Conservation (phyloP, 495 filamentous ascomycete species). For the Neurospora tetrasperma region DNA sequence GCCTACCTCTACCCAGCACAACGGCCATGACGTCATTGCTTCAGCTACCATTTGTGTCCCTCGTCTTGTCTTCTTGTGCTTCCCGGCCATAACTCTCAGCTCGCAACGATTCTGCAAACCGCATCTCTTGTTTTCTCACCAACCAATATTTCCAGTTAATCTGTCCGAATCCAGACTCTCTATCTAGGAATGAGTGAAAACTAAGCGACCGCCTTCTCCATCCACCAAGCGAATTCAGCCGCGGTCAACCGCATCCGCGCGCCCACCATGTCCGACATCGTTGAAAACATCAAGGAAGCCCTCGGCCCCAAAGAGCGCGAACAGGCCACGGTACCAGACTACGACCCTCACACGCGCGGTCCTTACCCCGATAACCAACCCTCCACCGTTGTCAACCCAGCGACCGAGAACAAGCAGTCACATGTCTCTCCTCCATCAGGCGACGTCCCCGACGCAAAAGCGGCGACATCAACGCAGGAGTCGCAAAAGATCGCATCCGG, state of each 20-base stretch:
- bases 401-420: neutral
- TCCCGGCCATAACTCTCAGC: neutral
- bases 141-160: neutral
- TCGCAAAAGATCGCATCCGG: constrained; percentile 9
- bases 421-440: constrained; percentile 3
- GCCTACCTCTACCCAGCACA: neutral
- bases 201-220: neutral
- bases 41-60: neutral
- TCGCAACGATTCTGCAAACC: neutral
- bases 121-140: neutral
- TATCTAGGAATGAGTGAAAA: neutral
- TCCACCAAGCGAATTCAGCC: neutral
- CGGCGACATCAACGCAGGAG: neutral
- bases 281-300: constrained; percentile 18
- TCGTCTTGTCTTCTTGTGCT: neutral
- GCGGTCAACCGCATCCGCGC: neutral
- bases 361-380: constrained; percentile 13
- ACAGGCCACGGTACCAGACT: constrained; percentile 13
- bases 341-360: constrained; percentile 14
- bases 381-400: neutral
- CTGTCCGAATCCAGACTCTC: neutral
- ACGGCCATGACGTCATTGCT: neutral
- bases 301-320: constrained; percentile 17
- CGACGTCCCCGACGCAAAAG: neutral
- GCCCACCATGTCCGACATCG: constrained; percentile 21